Percentiles rank a stretch among this genome's conserved stretches.
phyloP scores from a whole-genome alignment of 805 yeast species.

The Metschnikowia continentalis region DNA sequence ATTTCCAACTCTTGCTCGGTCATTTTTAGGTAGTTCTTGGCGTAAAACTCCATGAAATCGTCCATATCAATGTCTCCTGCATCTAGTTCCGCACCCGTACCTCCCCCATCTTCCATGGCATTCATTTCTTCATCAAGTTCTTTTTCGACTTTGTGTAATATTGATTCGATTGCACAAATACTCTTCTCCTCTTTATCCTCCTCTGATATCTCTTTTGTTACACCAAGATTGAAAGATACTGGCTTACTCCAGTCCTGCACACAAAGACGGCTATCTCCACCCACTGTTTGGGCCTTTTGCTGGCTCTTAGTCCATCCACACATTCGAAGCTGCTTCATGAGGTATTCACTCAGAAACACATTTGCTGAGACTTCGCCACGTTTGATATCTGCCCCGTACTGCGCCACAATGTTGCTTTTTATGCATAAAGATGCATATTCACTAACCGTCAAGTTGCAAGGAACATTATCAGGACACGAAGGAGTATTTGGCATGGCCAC shows the following conservation, averaged over 20 bases:
- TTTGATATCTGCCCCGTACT: neutral
- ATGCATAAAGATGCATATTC: slow-evolving; percentile 1
- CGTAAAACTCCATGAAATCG: slow-evolving; percentile 15
- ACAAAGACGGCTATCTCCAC: neutral
- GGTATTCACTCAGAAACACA: slow-evolving; percentile 4
- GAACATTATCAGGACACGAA: neutral
- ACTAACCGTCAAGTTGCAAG: neutral
- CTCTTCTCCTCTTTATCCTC: neutral
- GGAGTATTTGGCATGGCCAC: slow-evolving; percentile 1
- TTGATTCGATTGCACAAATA: neutral
- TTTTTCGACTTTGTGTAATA: neutral
- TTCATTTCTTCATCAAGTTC: neutral
- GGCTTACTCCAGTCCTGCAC: neutral
- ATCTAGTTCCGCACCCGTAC: neutral
- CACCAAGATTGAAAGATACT: neutral
- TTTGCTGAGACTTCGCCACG: neutral
- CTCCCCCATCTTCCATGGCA: neutral
- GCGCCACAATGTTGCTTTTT: neutral
- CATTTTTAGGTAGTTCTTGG: slow-evolving; percentile 8
- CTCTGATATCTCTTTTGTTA: too few species aligned
- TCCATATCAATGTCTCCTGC: slow-evolving; percentile 11
- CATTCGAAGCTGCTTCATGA: neutral
- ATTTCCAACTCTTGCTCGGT: slow-evolving; percentile 6
- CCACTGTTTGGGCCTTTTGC: neutral
- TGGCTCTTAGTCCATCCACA: neutral